Base-by-base conservation (phyloP, 1,284 basidiomycete genomes). In the Leccinum huronense region DNA sequence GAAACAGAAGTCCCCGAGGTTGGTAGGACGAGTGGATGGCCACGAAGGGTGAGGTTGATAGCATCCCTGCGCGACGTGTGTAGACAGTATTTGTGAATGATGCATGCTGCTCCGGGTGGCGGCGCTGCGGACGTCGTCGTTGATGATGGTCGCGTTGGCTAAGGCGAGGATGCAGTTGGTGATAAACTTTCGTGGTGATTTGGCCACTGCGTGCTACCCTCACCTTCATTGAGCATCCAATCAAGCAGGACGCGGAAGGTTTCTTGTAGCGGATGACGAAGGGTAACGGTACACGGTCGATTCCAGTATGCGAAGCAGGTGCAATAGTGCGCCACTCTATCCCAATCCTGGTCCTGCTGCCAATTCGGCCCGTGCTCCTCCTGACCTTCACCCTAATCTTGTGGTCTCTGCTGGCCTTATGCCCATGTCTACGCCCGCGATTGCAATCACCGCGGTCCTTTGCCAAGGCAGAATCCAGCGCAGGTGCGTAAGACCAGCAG, bases 211-310 rank as follows among this genome's bases (percentile, higher is more conserved):
- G 36, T 38, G 36, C 36, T 38, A 38, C 13, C 36, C n/a, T 66
- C 57, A 16, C 42, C 62, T 13, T 67, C 69, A 23, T 51, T 63
- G 31, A 51, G 63, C 38, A 72, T 61, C 73, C 73, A 73, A 6
- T 75, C 71, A 2, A 65, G 60, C 10, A 73, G 42, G 11, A 63
- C 55, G 19, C 60, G 65, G 19, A 73, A 58, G 0, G 68, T 70
- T 10, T 73, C 73, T 8, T 51, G 59, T 14, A 71, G 65, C 2
- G 72, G 70, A 36, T 71, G 70, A 19, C 72, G 68, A 19, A 73
- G 65, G 1, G 65, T 72, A 36, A 75, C 63, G 13, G 56, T 65
- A n/a, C 45, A 66, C 11, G 73, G 62, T 23, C 59, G 60, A 33
- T 65, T 64, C 73, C 72, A 75, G 33, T 58, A 70, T 11, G 53